A percentile compares a stretch with the other conserved stretches of the same genome.
Conservation (phyloP, 441 rosid genomes). For the Mallotus repandus region DNA sequence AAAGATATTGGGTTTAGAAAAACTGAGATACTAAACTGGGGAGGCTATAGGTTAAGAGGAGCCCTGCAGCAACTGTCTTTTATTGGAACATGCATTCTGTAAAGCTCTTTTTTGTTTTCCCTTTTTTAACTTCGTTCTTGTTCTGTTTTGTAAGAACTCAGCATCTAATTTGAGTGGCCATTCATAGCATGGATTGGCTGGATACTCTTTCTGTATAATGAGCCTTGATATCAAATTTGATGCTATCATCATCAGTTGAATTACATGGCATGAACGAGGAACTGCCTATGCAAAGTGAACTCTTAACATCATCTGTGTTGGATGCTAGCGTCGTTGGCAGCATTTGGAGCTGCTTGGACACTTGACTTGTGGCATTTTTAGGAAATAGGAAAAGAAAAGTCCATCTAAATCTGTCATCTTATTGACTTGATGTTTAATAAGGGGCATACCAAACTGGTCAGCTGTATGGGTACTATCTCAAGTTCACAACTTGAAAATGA, state of each 20-base stretch:
- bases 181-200: constrained; percentile 15
- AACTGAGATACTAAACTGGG: constrained; percentile 26
- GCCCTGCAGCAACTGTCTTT: constrained; percentile 23
- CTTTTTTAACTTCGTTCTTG: background rate
- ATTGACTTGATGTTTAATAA: too few species aligned
- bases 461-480: too few species aligned
- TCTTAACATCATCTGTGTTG: background rate
- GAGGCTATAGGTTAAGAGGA: constrained; percentile 27
- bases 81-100: constrained; percentile 26
- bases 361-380: background rate
- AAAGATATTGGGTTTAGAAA: constrained; percentile 19
- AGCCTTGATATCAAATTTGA: constrained; percentile 7
- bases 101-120: constrained; percentile 20
- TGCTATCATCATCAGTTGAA: background rate
- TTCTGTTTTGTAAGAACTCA: constrained; percentile 12
- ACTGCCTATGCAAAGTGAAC: too few species aligned
- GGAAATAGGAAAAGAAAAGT: background rate
- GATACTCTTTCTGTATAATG: constrained; percentile 6
- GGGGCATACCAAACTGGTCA: too few species aligned
- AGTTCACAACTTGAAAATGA: too few species aligned
- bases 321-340: background rate
- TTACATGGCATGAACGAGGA: too few species aligned
- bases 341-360: background rate
- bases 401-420: too few species aligned
- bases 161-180: constrained; percentile 19